phyloP scores from a whole-genome alignment of 345 rosid genomes.

The Salix caprea region DNA sequence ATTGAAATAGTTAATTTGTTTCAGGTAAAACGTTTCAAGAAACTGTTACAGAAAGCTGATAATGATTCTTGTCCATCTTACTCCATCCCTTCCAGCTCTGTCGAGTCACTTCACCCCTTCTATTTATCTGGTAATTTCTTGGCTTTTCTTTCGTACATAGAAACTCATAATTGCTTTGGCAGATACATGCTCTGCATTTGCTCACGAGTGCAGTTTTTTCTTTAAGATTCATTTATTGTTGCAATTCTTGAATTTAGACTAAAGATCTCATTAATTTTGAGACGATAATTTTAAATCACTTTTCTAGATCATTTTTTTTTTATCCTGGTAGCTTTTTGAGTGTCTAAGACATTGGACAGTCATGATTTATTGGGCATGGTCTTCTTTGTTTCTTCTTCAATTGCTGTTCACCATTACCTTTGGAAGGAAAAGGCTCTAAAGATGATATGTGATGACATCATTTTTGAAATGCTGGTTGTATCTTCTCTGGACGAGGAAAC shows the following conservation, averaged over 20 bases:
- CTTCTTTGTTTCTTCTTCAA: not conserved
- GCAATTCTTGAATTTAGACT: not conserved
- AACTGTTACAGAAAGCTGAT: slow-evolving; percentile 67
- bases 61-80: slow-evolving; percentile 52
- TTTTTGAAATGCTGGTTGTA: not conserved
- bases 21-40: slow-evolving; percentile 75
- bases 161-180: not conserved
- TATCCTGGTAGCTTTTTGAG: not conserved
- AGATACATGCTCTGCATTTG: not conserved
- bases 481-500: not conserved
- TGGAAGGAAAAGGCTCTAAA: not conserved
- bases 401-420: not conserved
- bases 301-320: not conserved
- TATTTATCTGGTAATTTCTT: slow-evolving; percentile 61
- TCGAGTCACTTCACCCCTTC: slow-evolving; percentile 43
- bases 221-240: not conserved
- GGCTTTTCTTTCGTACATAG: not conserved
- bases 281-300: not conserved
- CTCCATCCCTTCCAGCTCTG: slow-evolving; percentile 41
- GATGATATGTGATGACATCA: not conserved
- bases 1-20: slow-evolving; percentile 10
- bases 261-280: not conserved
- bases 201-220: not conserved
- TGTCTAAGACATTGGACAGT: not conserved
- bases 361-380: not conserved